A percentile compares a stretch with the other conserved stretches of the same genome.
Conservation (phyloP, 2,329 filamentous ascomycete species). For the Pseudogymnoascus sp. region DNA sequence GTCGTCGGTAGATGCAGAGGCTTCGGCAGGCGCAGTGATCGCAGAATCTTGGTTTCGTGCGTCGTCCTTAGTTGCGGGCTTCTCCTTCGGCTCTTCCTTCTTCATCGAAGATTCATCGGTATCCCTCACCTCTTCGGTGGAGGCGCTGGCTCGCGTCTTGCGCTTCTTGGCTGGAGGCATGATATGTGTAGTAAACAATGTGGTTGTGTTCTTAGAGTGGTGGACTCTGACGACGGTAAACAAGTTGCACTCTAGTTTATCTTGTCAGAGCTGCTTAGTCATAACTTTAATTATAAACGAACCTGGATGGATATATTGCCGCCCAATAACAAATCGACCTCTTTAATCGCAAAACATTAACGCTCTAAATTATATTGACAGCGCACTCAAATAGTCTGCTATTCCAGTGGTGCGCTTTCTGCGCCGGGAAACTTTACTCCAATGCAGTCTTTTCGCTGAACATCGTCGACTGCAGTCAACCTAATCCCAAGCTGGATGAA, state of each 20-base stretch:
- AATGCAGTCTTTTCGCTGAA: constrained; percentile 16
- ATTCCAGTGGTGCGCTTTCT: neutral
- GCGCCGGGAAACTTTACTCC: constrained; percentile 13
- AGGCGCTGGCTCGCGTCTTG: constrained; percentile 31
- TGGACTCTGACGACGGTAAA: constrained; percentile 14
- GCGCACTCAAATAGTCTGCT: neutral
- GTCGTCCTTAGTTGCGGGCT: neutral
- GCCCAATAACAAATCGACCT: neutral
- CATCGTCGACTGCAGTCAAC: constrained; percentile 16
- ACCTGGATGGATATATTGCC: neutral
- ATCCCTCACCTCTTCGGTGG: constrained; percentile 16
- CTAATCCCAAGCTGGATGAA: constrained; percentile 12
- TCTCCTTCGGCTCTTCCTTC: neutral
- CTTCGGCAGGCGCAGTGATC: constrained; percentile 8
- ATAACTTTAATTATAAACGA: constrained; percentile 7
- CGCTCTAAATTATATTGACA: neutral
- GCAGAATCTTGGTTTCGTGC: constrained; percentile 11
- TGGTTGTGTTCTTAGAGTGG: constrained; percentile 4
- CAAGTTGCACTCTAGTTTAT: constrained; percentile 22
- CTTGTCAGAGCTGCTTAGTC: constrained; percentile 8
- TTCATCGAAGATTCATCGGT: neutral
- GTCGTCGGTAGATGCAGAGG: constrained; percentile 18
- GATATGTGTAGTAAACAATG: constrained; percentile 12
- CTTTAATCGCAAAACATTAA: neutral
- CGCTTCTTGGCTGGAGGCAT: constrained; percentile 41